Evolutionary conservation across 2,329 filamentous ascomycete genomes (phyloP), one percentile per base, ranked within the genome.

Genomic region (Pseudopithomyces chartarum): DNA sequence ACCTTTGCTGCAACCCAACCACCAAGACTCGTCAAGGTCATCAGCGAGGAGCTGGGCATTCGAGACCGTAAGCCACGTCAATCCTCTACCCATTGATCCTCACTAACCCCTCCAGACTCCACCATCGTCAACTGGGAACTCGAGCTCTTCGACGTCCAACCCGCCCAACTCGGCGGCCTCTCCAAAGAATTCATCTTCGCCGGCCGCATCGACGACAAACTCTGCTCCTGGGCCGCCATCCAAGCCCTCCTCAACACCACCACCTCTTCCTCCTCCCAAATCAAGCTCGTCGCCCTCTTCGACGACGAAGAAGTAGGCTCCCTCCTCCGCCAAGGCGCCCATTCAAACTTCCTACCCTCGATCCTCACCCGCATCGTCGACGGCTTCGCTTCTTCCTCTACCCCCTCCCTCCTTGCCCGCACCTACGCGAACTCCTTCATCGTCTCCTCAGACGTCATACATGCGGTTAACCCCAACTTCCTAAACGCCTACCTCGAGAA

Each of bases 301-400:
- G 95, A 98, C 72, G 90, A 97, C 69, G 95, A 99, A 76, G 95
- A 99, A 76, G 96, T 99, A 59, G 95, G 95, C 58, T 96, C 90
- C 23, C 82, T 92, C 8, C 86, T 97, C 49, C 90, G 94, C 54
- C 94, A 98, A 79, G 95, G 95, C 58, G 95, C 95, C 6, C 84
- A 85, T 52, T 88, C 91, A 54, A 98, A 97, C 80, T 96, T 97
- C 80, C 84, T 98, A 55, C 90, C 91, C 39, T 83, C 85, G 36
- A 85, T 89, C 22, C 85, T 98, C 56, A 91, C 96, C 78, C 90
- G 94, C 59, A 87, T 92, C 54, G 85, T 92, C 53, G 92, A 96
- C 74, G 82, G 83, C 19, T 85, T 89, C 59, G 79, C 84, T 1
- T 73, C 79, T 26, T 63, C 63, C 29, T 61, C 67, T 49, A 78